phyloP scores from a whole-genome alignment of 768 basidiomycete species.

The Tylopilus vinaceipallidus region DNA sequence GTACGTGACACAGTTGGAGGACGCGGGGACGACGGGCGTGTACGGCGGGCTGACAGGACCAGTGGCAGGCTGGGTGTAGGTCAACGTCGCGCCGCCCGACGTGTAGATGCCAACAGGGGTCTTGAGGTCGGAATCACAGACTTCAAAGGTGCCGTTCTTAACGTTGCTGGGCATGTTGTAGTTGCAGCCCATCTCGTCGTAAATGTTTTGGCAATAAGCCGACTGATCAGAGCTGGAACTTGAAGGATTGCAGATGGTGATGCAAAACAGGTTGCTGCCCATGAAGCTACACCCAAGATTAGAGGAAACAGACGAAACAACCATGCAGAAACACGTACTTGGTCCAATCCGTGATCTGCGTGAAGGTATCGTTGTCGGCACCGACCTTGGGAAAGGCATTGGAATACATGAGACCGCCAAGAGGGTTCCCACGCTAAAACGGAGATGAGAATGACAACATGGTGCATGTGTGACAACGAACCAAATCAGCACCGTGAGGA shows the following conservation, averaged over 20 bases:
- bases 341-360: slow-evolving; percentile 68
- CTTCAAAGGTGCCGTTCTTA: slow-evolving; percentile 55
- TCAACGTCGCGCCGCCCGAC: slow-evolving; percentile 37
- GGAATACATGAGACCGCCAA: slow-evolving; percentile 70
- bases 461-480: slow-evolving; percentile 24
- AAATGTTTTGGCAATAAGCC: slow-evolving; percentile 67
- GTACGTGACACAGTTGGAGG: slow-evolving; percentile 44
- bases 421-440: slow-evolving; percentile 71
- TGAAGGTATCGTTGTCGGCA: slow-evolving; percentile 40
- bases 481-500: slow-evolving; percentile 67
- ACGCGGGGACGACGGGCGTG: slow-evolving; percentile 36
- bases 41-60: slow-evolving; percentile 45
- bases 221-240: slow-evolving; percentile 48
- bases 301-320: background rate
- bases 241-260: slow-evolving; percentile 68
- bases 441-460: slow-evolving; percentile 15
- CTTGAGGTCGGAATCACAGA: slow-evolving; percentile 67
- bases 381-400: slow-evolving; percentile 50
- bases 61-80: slow-evolving; percentile 48
- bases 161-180: slow-evolving; percentile 74
- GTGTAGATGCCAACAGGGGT: slow-evolving; percentile 53
- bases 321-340: slow-evolving; percentile 43
- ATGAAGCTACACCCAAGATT: slow-evolving; percentile 61
- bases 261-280: slow-evolving; percentile 61
- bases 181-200: slow-evolving; percentile 68